Conservation (phyloP, 768 basidiomycete genomes). For the Cystobasidiopsis lactophilus region DNA sequence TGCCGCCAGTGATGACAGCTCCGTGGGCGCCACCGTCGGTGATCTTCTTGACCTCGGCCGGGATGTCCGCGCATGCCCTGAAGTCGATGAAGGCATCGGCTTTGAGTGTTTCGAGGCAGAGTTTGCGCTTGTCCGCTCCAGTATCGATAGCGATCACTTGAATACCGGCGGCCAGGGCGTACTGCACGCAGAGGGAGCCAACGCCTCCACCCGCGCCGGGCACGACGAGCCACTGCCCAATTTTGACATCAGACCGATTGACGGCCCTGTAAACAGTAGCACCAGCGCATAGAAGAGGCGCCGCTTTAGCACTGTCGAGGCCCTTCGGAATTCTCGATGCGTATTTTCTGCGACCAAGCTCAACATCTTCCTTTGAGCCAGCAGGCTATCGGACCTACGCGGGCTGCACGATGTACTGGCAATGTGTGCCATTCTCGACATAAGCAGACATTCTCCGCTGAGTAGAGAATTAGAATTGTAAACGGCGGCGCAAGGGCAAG, state of each 20-base stretch:
- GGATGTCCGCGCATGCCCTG: slow-evolving; percentile 40
- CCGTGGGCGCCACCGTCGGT: slow-evolving; percentile 46
- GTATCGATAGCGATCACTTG: slow-evolving; percentile 60
- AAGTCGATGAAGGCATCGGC: slow-evolving; percentile 53
- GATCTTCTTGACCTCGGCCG: slow-evolving; percentile 38
- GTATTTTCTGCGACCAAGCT: too few relatives aligned
- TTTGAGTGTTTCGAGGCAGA: slow-evolving; percentile 37
- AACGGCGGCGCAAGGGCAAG: too few relatives aligned
- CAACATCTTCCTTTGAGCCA: too few relatives aligned
- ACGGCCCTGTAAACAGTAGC: slow-evolving; percentile 66
- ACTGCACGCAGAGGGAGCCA: slow-evolving; percentile 37
- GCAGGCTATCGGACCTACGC: too few relatives aligned
- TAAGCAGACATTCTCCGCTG: background rate
- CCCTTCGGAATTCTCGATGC: too few relatives aligned
- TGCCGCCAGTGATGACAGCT: slow-evolving; percentile 24
- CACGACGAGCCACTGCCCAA: slow-evolving; percentile 33
- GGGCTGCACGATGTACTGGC: too few relatives aligned
- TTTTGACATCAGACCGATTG: slow-evolving; percentile 43
- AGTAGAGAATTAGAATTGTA: too few relatives aligned
- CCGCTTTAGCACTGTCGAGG: too few relatives aligned
- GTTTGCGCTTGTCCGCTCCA: slow-evolving; percentile 45
- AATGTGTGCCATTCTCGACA: background rate
- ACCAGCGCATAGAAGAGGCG: slow-evolving; percentile 28
- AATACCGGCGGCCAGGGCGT: slow-evolving; percentile 51
- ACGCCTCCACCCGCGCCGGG: slow-evolving; percentile 38